phyloP scores from a whole-genome alignment of 306 rosid genomes.

The Casuarina cunninghamiana region DNA sequence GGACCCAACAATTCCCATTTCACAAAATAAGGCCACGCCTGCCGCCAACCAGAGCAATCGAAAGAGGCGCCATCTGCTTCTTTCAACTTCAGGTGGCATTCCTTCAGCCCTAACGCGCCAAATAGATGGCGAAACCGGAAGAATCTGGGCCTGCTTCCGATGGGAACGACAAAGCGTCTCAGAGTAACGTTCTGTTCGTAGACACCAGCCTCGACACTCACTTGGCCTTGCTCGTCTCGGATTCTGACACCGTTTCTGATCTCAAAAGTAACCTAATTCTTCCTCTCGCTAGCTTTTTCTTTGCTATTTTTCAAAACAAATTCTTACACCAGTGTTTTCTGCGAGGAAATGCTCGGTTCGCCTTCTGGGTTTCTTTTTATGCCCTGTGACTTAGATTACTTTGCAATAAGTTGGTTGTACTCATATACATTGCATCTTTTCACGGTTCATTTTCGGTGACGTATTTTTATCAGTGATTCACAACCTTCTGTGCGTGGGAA shows the following conservation, averaged over 20 bases:
- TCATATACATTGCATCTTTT: background rate
- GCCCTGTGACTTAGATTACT: no score
- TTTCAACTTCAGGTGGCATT: slow-evolving; percentile 8
- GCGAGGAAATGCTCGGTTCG: background rate
- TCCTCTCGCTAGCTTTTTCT: background rate
- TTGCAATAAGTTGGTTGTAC: background rate
- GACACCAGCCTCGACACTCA: slow-evolving; percentile 72
- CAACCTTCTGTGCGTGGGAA: background rate
- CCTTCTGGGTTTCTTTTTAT: background rate
- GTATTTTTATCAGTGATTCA: background rate
- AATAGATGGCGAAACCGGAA: slow-evolving; percentile 31
- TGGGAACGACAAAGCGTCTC: background rate
- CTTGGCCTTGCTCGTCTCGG: slow-evolving; percentile 52
- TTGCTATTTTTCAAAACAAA: background rate
- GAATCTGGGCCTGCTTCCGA: slow-evolving; percentile 19
- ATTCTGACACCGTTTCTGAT: slow-evolving; percentile 50
- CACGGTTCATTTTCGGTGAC: background rate
- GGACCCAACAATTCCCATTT: no score
- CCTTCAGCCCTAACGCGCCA: background rate
- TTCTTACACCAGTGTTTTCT: background rate
- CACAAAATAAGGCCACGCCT: background rate
- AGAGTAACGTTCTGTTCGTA: slow-evolving; percentile 43
- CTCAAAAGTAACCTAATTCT: slow-evolving; percentile 53
- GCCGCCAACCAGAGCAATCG: background rate
- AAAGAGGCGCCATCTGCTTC: background rate